These are phyloP conservation scores for Myxozyma neglecta DNA, from an alignment of 805 yeast species.

Conservation along the genomic window DNA sequence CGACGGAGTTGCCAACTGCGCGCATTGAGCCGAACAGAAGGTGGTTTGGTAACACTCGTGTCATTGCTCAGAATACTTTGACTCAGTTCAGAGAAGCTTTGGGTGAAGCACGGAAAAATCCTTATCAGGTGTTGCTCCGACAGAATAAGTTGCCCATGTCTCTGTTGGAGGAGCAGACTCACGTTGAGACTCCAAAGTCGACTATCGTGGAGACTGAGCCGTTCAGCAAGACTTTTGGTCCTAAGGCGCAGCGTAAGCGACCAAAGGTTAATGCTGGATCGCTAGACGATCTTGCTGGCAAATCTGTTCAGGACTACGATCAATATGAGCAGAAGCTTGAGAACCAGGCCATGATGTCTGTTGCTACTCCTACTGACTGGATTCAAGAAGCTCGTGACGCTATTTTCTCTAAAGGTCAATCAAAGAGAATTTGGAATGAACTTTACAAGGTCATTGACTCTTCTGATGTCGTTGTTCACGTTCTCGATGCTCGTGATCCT, in stretches of 20 bases:
- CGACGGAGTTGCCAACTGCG: slow-evolving; percentile 83
- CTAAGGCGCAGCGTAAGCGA: slow-evolving; percentile 82
- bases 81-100: slow-evolving; percentile 91
- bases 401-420: slow-evolving; percentile 94
- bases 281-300: slow-evolving; percentile 71
- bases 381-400: slow-evolving; percentile 91
- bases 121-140: slow-evolving; percentile 80
- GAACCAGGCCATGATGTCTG: slow-evolving; percentile 46
- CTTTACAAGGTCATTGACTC: slow-evolving; percentile 95
- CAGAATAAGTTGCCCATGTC: slow-evolving; percentile 96
- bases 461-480: slow-evolving; percentile 95
- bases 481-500: slow-evolving; percentile 96
- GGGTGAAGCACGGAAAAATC: slow-evolving; percentile 78
- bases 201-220: slow-evolving; percentile 87
- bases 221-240: slow-evolving; percentile 81
- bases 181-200: slow-evolving; percentile 71
- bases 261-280: slow-evolving; percentile 77
- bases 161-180: slow-evolving; percentile 71
- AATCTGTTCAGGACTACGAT: slow-evolving; percentile 57
- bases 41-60: slow-evolving; percentile 98
- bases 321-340: slow-evolving; percentile 73
- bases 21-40: slow-evolving; percentile 94
- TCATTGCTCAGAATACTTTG: slow-evolving; percentile 94
- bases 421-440: slow-evolving; percentile 98
- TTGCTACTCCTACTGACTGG: slow-evolving; percentile 80